Conservation (phyloP, 202 grass and related monocot species). For the Musa balbisiana region DNA sequence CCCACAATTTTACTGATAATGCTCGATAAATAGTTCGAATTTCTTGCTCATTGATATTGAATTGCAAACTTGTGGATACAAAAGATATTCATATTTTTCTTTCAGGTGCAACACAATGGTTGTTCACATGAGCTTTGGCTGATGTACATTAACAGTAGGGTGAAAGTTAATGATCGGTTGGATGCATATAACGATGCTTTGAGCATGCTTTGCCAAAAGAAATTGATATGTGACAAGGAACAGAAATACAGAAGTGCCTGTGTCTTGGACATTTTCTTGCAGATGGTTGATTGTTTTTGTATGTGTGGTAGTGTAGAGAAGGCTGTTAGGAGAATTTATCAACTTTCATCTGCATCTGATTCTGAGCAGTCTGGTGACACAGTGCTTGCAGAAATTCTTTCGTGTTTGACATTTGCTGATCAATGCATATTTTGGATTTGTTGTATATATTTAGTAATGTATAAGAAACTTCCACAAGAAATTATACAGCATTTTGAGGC, state of each 20-base stretch:
- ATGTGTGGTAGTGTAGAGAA: conserved; percentile 67
- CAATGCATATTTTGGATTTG: conserved; percentile 93
- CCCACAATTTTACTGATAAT: not conserved
- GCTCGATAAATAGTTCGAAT: not conserved
- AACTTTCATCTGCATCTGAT: conserved; percentile 35
- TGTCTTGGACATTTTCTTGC: conserved; percentile 86
- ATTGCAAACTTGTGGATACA: not conserved
- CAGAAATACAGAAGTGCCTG: conserved; percentile 70
- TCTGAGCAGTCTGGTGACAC: conserved; percentile 56
- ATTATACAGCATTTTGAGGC: conserved; percentile 54
- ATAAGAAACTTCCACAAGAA: conserved; percentile 73
- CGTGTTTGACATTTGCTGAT: conserved; percentile 55
- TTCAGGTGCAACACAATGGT: conserved; percentile 89
- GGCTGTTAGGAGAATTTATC: conserved; percentile 58
- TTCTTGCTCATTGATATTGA: not conserved
- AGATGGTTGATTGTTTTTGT: conserved; percentile 88
- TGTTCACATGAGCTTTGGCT: conserved; percentile 96
- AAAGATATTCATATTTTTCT: conserved; percentile 44
- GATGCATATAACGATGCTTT: conserved; percentile 77
- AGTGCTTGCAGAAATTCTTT: conserved; percentile 53
- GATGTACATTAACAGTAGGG: conserved; percentile 98
- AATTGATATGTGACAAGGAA: conserved; percentile 40
- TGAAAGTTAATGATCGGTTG: conserved; percentile 74
- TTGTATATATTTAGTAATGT: conserved; percentile 67
- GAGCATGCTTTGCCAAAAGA: conserved; percentile 61